Base-by-base conservation (phyloP, 2,329 filamentous ascomycete species). In the Clonostachys byssicola region DNA sequence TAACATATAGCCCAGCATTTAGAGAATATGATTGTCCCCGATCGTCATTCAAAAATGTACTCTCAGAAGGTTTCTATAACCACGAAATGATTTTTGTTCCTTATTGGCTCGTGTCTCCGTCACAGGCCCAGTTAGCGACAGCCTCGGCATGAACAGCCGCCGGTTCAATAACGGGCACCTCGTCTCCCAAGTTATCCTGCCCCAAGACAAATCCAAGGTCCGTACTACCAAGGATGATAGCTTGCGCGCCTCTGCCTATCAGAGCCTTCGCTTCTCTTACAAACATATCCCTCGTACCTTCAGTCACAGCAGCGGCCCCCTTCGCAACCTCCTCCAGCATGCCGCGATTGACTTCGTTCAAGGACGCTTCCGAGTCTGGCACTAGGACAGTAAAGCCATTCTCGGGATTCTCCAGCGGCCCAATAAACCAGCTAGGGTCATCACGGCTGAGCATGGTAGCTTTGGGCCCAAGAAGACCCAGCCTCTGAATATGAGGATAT, bases 241-340 rank as follows among this genome's bases (percentile, higher is more conserved):
- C 44, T 17, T 49, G 34, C 12, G 44, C 49, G 12, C 49, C 47
- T n/a, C 45, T 47, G 13, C 14, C 13, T 13, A 47, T 40, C 30
- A 51, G 34, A 4, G 16, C 40, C 34, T 35, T 44, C 9, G 49
- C 49, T 16, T 51, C 35, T 18, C 16, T 20, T 9, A 49, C 44
- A 30, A 51, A 51, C 49, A 51, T 49, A 13, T n/a, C 39, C 40
- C 41, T 49, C 17, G 49, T 51, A 18, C 39, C 14, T 6, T 34
- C 23, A 12, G 47, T 49, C 16, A 51, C 47, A 6, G 43, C 42
- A 12, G 41, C 42, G 3, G 44, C 42, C 6, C 49, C 49, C 42
- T 47, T 49, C 30, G 42, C 49, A 9, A 51, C 49, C 42, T 51
- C 49, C 42, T 51, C 49, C 44, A 51, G 16, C 49, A 51, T 51